A percentile compares a stretch with the other conserved stretches of the same genome.
These are phyloP conservation scores for Metarhizium guizhouense DNA, from an alignment of 2,329 filamentous ascomycete genomes.

Conservation along the genomic window DNA sequence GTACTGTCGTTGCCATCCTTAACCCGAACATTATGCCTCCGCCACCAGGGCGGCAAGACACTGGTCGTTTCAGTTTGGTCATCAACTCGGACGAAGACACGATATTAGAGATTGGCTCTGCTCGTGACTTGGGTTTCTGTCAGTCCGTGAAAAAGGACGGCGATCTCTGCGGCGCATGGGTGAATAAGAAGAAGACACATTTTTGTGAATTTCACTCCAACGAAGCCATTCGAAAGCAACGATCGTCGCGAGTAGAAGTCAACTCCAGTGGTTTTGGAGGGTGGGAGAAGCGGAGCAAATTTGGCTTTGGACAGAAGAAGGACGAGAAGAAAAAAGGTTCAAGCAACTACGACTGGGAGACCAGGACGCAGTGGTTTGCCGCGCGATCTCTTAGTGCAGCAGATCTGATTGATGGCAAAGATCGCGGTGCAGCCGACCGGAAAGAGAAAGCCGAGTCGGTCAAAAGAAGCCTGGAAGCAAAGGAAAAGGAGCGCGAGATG, in stretches of 20 bases:
- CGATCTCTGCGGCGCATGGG: constrained; percentile 69
- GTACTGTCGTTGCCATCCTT: constrained; percentile 85
- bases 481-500: constrained; percentile 65
- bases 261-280: constrained; percentile 53
- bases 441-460: constrained; percentile 57
- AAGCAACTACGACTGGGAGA: constrained; percentile 47
- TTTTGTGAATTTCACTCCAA: constrained; percentile 93
- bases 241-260: constrained; percentile 64
- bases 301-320: constrained; percentile 9
- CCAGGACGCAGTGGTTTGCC: constrained; percentile 49
- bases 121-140: constrained; percentile 83
- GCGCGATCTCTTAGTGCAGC: constrained; percentile 44
- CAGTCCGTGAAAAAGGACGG: constrained; percentile 80
- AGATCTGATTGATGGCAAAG: constrained; percentile 56
- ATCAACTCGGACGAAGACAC: constrained; percentile 81
- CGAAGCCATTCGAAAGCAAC: constrained; percentile 61
- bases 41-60: constrained; percentile 62
- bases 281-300: constrained; percentile 21
- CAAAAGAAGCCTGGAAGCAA: constrained; percentile 53
- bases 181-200: constrained; percentile 80
- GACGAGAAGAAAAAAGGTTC: constrained; percentile 13
- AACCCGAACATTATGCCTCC: constrained; percentile 91
- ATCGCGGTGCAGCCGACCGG: constrained; percentile 46
- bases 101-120: constrained; percentile 77
- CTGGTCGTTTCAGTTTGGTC: constrained; percentile 76